These are phyloP conservation scores for Fraxinus velutina DNA, from an alignment of 305 asterid genomes.

Conservation along the genomic window DNA sequence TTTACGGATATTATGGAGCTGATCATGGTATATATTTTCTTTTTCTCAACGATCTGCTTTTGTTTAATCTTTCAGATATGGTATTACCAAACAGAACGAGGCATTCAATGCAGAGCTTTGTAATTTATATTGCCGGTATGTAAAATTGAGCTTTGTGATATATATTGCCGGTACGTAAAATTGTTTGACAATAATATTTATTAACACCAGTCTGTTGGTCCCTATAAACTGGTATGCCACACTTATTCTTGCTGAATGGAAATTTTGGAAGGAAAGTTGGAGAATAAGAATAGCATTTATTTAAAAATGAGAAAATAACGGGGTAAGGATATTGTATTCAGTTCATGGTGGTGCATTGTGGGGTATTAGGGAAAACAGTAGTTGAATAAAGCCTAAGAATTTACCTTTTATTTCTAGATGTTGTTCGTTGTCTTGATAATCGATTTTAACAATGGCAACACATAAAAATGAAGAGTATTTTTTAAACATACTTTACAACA, in stretches of 20 bases:
- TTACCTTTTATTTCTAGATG: not conserved
- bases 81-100: slow-evolving; percentile 88
- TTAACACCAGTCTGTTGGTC: slow-evolving; percentile 18
- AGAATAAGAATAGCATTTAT: not conserved
- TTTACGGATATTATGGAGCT: not conserved
- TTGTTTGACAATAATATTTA: not conserved
- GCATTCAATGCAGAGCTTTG: slow-evolving; percentile 86
- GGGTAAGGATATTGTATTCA: not conserved
- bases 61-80: slow-evolving; percentile 57
- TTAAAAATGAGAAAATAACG: not conserved
- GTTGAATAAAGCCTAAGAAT: not conserved
- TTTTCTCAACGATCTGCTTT: slow-evolving; percentile 10
- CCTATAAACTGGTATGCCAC: not conserved
- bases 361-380: not conserved
- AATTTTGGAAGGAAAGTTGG: not conserved
- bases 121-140: slow-evolving; percentile 88
- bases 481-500: not conserved
- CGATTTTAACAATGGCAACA: not conserved
- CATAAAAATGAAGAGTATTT: not conserved
- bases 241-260: not conserved
- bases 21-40: not conserved
- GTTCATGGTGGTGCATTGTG: not conserved
- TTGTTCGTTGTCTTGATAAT: not conserved
- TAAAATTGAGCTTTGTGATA: slow-evolving; percentile 69
- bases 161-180: slow-evolving; percentile 70